Percentiles rank a stretch among this genome's conserved stretches.
These are phyloP conservation scores for Scenedesmus sp. DNA, from an alignment of 163 green algal genomes.

Conservation along the genomic window DNA sequence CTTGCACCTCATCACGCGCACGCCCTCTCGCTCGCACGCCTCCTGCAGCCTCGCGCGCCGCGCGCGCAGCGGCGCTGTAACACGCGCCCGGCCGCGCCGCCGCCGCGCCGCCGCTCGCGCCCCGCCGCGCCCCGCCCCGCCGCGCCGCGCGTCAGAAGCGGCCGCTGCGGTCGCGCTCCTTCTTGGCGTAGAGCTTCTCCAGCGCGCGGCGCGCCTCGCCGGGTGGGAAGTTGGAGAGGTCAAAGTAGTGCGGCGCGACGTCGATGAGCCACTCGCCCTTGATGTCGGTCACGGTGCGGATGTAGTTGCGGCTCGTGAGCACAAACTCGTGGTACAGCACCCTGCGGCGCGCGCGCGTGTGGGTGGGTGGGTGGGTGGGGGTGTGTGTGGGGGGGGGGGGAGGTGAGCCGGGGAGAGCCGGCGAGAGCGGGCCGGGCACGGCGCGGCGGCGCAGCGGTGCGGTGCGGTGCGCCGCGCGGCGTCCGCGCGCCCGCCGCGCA, in stretches of 20 bases:
- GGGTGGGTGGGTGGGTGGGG: no score
- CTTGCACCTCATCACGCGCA: no score
- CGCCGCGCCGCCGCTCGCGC: no score
- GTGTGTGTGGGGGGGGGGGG: no score
- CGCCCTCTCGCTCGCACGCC: no score
- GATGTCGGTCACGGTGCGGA: constrained; percentile 93
- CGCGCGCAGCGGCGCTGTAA: no score
- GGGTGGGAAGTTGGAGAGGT: constrained; percentile 94
- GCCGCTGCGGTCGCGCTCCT: constrained; percentile 34
- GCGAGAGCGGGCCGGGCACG: no score
- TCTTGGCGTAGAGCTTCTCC: constrained; percentile 83
- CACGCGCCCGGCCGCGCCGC: not conserved
- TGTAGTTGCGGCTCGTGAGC: constrained; percentile 97
- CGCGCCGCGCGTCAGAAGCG: not conserved
- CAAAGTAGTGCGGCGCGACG: constrained; percentile 97
- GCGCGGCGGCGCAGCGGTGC: no score
- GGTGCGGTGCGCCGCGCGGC: no score
- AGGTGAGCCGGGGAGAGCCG: no score
- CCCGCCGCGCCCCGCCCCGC: no score
- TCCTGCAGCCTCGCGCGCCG: no score
- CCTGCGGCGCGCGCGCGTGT: constrained; percentile 54
- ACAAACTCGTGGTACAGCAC: constrained; percentile 99
- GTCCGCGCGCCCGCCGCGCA: constrained; percentile 47
- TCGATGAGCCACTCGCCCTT: constrained; percentile 98
- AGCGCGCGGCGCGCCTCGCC: constrained; percentile 74